A percentile compares a stretch with the other conserved stretches of the same genome.
phyloP scores from a whole-genome alignment of 1,139 yeast genomes.

The Geotrichum cucujoidarum region DNA sequence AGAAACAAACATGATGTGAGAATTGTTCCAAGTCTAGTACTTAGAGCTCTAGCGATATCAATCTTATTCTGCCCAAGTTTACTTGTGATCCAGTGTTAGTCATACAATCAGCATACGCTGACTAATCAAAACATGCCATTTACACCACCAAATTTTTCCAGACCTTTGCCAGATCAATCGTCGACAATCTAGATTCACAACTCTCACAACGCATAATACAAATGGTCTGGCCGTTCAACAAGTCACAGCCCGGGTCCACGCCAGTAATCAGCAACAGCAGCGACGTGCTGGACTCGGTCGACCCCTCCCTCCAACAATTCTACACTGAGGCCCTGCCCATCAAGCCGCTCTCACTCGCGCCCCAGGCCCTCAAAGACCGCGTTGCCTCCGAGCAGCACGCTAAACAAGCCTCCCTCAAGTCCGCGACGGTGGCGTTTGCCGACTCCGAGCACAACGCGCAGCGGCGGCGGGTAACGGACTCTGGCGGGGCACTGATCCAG shows the following conservation, averaged over 20 bases:
- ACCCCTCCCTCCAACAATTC: conserved; percentile 14
- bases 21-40: too few relatives aligned
- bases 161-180: too few relatives aligned
- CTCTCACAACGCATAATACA: background rate
- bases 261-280: background rate
- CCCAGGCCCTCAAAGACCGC: conserved; percentile 16
- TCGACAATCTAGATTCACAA: too few relatives aligned
- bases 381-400: conserved; percentile 8
- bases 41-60: too few relatives aligned
- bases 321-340: conserved; percentile 18
- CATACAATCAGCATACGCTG: too few relatives aligned
- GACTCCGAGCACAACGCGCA: conserved; percentile 15
- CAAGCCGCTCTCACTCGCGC: conserved; percentile 19
- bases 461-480: conserved; percentile 10
- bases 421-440: conserved; percentile 13
- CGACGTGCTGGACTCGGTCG: conserved; percentile 10
- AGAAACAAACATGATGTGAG: too few relatives aligned
- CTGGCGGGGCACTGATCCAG: conserved; percentile 16
- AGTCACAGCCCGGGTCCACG: background rate
- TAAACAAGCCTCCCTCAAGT: conserved; percentile 2
- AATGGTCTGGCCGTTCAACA: conserved; percentile 18
- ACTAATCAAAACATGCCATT: too few relatives aligned
- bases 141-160: too few relatives aligned
- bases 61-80: too few relatives aligned
- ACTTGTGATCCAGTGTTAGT: too few relatives aligned